A percentile compares a stretch with the other conserved stretches of the same genome.
phyloP scores from a whole-genome alignment of 2,329 filamentous ascomycete genomes.

The Aspergillus intermedius region DNA sequence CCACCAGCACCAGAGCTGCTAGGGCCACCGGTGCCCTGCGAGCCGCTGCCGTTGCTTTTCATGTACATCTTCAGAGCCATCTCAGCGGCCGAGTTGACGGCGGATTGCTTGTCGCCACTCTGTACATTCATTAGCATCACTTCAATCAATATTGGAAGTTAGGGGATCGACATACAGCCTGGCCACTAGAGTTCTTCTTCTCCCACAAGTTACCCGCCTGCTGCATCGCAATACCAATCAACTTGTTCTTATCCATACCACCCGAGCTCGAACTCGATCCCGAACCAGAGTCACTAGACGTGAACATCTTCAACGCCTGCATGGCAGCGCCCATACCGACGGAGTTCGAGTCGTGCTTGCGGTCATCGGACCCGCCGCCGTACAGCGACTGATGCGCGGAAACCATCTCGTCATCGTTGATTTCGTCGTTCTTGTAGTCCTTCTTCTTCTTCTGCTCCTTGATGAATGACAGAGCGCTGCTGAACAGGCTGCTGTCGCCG shows the following conservation, averaged over 20 bases:
- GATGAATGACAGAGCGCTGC: conserved; percentile 50
- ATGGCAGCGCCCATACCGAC: conserved; percentile 41
- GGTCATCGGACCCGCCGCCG: conserved; percentile 34
- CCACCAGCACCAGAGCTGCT: conserved; percentile 29
- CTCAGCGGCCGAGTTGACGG: conserved; percentile 71
- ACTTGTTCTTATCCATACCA: conserved; percentile 63
- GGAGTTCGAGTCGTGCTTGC: conserved; percentile 41
- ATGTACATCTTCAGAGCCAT: conserved; percentile 88
- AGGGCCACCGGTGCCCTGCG: conserved; percentile 40
- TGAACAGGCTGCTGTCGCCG: conserved; percentile 51
- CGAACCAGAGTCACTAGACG: conserved; percentile 40
- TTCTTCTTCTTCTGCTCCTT: conserved; percentile 45
- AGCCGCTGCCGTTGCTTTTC: conserved; percentile 60
- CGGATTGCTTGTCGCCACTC: conserved; percentile 70
- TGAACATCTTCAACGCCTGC: conserved; percentile 71
- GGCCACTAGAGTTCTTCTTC: conserved; percentile 51
- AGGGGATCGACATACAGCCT: conserved; percentile 39
- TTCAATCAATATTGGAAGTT: conserved; percentile 1
- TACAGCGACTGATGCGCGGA: conserved; percentile 72
- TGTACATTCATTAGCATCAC: conserved; percentile 12
- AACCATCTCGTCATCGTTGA: conserved; percentile 62
- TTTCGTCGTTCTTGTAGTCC: conserved; percentile 40
- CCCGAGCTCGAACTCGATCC: conserved; percentile 24
- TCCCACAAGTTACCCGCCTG: conserved; percentile 76
- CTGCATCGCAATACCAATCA: conserved; percentile 79